Conservation (phyloP, 2,329 filamentous ascomycete species). For the Verticillium nonalfalfae region DNA sequence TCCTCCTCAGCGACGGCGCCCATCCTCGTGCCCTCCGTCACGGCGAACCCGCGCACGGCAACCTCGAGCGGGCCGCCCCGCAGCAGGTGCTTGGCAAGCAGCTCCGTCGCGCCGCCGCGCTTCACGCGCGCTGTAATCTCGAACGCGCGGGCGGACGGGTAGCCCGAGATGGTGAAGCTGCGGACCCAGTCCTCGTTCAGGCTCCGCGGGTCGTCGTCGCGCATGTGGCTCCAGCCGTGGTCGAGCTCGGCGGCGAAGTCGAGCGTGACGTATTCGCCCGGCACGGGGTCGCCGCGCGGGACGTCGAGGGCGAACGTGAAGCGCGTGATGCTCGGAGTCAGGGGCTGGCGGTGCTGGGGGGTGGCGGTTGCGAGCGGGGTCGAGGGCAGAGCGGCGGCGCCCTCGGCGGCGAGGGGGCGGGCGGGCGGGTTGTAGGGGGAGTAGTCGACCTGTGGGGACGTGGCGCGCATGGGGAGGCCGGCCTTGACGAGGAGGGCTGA, state of each 20-base stretch:
- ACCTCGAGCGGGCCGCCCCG: slow-evolving; percentile 49
- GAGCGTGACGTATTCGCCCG: slow-evolving; percentile 71
- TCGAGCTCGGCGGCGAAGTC: slow-evolving; percentile 66
- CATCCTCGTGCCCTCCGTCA: slow-evolving; percentile 40
- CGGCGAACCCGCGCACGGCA: slow-evolving; percentile 67
- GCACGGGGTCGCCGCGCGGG: slow-evolving; percentile 7
- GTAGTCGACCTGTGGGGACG: slow-evolving; percentile 34
- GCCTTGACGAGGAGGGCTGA: slow-evolving; percentile 55
- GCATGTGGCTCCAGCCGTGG: slow-evolving; percentile 75
- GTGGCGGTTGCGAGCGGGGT: slow-evolving; percentile 15
- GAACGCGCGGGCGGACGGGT: slow-evolving; percentile 46
- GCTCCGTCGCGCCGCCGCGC: slow-evolving; percentile 56
- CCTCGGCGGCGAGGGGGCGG: slow-evolving; percentile 57
- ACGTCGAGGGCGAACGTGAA: slow-evolving; percentile 44
- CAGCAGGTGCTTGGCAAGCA: slow-evolving; percentile 54
- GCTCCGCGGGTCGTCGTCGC: slow-evolving; percentile 69
- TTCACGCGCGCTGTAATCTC: slow-evolving; percentile 68
- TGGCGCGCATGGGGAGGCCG: slow-evolving; percentile 63
- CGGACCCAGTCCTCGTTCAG: slow-evolving; percentile 80
- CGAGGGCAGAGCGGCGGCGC: slow-evolving; percentile 9
- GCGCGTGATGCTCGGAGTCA: slow-evolving; percentile 62
- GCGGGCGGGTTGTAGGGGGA: slow-evolving; percentile 78
- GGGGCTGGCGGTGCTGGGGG: slow-evolving; percentile 48
- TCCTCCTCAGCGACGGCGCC: slow-evolving; percentile 4
- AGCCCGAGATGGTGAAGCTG: slow-evolving; percentile 74